phyloP scores from a whole-genome alignment of 2,329 filamentous ascomycete species.

The Verruconis gallopava region DNA sequence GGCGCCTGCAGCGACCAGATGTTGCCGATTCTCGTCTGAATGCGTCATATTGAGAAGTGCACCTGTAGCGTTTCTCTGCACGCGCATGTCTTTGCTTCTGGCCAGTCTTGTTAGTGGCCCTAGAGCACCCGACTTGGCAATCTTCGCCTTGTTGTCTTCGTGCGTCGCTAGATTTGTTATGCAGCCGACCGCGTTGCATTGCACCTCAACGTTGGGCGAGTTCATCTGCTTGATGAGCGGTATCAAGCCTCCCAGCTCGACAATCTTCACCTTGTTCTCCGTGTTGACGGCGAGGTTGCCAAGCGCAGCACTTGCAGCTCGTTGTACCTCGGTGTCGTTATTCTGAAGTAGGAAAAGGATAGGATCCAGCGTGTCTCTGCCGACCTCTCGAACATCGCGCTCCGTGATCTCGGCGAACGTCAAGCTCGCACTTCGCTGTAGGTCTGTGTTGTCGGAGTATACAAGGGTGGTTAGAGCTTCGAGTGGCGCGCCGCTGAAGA shows the following conservation, averaged over 20 bases:
- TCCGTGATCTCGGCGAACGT: constrained; percentile 99
- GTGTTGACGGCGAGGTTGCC: constrained; percentile 96
- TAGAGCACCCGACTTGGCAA: constrained; percentile 85
- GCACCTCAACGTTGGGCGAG: constrained; percentile 92
- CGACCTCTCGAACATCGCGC: constrained; percentile 93
- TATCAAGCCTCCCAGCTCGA: constrained; percentile 76
- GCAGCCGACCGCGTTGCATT: constrained; percentile 97
- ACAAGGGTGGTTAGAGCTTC: constrained; percentile 89
- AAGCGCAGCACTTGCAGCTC: constrained; percentile 87
- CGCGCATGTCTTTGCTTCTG: constrained; percentile 96
- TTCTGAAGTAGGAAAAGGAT: constrained; percentile 93
- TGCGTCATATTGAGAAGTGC: constrained; percentile 98
- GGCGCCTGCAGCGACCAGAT: constrained; percentile 93
- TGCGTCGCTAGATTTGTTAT: constrained; percentile 97
- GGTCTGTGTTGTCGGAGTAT: constrained; percentile 96
- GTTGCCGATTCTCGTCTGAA: constrained; percentile 97
- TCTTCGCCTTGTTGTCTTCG: constrained; percentile 98
- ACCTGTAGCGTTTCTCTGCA: constrained; percentile 93
- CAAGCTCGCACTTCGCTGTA: constrained; percentile 91
- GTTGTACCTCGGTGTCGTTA: constrained; percentile 90
- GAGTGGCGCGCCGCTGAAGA: constrained; percentile 92
- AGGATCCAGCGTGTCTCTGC: constrained; percentile 85
- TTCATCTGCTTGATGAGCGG: constrained; percentile 97
- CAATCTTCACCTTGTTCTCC: constrained; percentile 96
- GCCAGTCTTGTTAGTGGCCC: constrained; percentile 82